Evolutionary conservation across 2,329 filamentous ascomycete genomes (phyloP).

Genomic region (Coniochaeta pulveracea): DNA sequence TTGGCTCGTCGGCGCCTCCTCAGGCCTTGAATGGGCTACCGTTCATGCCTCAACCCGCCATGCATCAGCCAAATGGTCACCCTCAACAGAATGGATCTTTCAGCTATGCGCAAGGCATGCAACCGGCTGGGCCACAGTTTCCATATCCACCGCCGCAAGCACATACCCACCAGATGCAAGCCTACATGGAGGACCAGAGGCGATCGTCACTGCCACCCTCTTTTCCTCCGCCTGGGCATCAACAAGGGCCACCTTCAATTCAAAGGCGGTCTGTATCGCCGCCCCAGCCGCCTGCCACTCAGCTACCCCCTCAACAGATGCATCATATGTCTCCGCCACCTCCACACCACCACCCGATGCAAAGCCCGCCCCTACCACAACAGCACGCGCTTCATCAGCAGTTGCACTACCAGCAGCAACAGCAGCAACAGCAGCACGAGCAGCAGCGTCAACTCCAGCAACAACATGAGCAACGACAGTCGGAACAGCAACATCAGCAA

Average conservation of each 20-base stretch:
- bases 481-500: conserved; percentile 25
- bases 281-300: conserved; percentile 44
- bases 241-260: conserved; percentile 29
- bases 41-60: conserved; percentile 76
- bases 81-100: too few relatives aligned
- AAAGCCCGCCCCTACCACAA: conserved; percentile 23
- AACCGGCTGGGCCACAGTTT: conserved; percentile 24
- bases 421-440: conserved; percentile 16
- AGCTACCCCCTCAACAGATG: conserved; percentile 31
- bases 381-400: conserved; percentile 20
- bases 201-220: conserved; percentile 59
- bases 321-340: conserved; percentile 42
- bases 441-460: conserved; percentile 22
- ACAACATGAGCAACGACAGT: conserved; percentile 22
- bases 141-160: conserved; percentile 22
- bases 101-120: conserved; percentile 28
- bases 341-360: conserved; percentile 25
- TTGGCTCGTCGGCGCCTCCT: conserved; percentile 47
- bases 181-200: conserved; percentile 67
- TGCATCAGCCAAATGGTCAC: conserved; percentile 30
- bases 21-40: conserved; percentile 61
- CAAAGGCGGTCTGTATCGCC: conserved; percentile 47
- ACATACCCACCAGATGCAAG: conserved; percentile 42
- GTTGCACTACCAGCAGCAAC: conserved; percentile 18
- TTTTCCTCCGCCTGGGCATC: conserved; percentile 48